A percentile compares a stretch with the other conserved stretches of the same genome.
These are phyloP conservation scores for Hypoxylon cercidicola DNA, from an alignment of 495 filamentous ascomycete genomes.

Conservation along the genomic window DNA sequence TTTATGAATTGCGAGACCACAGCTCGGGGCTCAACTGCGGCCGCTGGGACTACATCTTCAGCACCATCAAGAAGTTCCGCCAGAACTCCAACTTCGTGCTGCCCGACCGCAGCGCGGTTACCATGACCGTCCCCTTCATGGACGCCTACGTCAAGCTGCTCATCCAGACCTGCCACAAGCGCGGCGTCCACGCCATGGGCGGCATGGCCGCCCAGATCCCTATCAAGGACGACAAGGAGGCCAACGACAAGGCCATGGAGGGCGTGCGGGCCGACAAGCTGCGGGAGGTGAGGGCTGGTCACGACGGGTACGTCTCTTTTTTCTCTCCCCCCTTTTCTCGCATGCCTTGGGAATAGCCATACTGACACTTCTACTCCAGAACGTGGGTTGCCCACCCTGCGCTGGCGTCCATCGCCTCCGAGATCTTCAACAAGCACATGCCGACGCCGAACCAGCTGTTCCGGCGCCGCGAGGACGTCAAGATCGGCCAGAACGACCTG, in stretches of 20 bases:
- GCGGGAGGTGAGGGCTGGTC: slow-evolving; percentile 92
- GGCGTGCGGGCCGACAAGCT: slow-evolving; percentile 95
- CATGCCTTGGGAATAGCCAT: not conserved
- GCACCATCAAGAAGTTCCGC: slow-evolving; percentile 99
- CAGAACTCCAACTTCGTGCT: slow-evolving; percentile 92
- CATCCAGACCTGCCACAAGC: slow-evolving; percentile 96
- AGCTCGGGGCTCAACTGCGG: slow-evolving; percentile 97
- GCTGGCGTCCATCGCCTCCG: slow-evolving; percentile 85
- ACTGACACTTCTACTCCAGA: slow-evolving; percentile 33
- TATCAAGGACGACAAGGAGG: slow-evolving; percentile 90
- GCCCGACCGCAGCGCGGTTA: slow-evolving; percentile 89
- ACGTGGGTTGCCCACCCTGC: slow-evolving; percentile 98
- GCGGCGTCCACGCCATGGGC: slow-evolving; percentile 98
- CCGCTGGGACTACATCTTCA: slow-evolving; percentile 99
- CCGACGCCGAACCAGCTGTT: slow-evolving; percentile 98
- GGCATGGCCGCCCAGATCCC: slow-evolving; percentile 99
- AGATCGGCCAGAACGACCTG: slow-evolving; percentile 86
- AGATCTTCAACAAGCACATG: slow-evolving; percentile 99
- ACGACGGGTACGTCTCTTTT: slow-evolving; percentile 73
- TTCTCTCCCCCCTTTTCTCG: not conserved
- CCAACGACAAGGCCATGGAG: slow-evolving; percentile 95
- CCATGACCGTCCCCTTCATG: slow-evolving; percentile 99
- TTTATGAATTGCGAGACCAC: slow-evolving; percentile 98
- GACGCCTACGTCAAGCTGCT: slow-evolving; percentile 95
- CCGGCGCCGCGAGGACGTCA: slow-evolving; percentile 87